Conservation (phyloP, 805 yeast genomes). For the Zygotorulaspora florentina region DNA sequence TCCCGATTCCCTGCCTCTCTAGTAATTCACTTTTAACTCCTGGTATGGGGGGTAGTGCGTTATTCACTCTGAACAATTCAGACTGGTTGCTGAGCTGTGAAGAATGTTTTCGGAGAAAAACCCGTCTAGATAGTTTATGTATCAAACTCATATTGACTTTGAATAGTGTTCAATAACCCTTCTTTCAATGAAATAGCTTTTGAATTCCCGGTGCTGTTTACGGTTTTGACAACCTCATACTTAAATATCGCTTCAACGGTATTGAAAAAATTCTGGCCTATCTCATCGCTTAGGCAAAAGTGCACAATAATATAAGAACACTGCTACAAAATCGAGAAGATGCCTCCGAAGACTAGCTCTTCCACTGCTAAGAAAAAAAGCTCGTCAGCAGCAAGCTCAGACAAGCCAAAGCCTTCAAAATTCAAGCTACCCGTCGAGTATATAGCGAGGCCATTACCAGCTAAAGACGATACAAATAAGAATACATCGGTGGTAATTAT, state of each 20-base stretch:
- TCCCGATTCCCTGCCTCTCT: constrained; percentile 6
- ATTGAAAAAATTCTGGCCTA: constrained; percentile 4
- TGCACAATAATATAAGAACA: not conserved
- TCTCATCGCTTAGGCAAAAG: constrained; percentile 10
- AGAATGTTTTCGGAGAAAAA: too few relatives aligned
- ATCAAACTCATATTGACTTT: not conserved
- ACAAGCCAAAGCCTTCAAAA: constrained; percentile 24
- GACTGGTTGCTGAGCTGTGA: not conserved
- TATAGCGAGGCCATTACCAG: constrained; percentile 38
- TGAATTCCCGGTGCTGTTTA: too few relatives aligned
- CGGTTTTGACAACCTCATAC: too few relatives aligned
- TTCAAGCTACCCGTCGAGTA: constrained; percentile 39
- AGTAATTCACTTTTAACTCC: constrained; percentile 3
- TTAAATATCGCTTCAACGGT: too few relatives aligned
- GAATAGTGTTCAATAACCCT: too few relatives aligned
- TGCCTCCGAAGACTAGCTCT: constrained; percentile 31
- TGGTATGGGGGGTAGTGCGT: not conserved
- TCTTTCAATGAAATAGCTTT: too few relatives aligned
- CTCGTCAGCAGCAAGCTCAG: constrained; percentile 15
- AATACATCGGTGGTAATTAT: constrained; percentile 38
- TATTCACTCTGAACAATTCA: not conserved
- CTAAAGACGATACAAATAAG: constrained; percentile 24
- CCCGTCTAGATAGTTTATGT: too few relatives aligned
- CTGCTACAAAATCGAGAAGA: constrained; percentile 5
- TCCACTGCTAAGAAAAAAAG: constrained; percentile 30